Base-by-base conservation (phyloP, 345 rosid species). In the Arabidopsis suecica region DNA sequence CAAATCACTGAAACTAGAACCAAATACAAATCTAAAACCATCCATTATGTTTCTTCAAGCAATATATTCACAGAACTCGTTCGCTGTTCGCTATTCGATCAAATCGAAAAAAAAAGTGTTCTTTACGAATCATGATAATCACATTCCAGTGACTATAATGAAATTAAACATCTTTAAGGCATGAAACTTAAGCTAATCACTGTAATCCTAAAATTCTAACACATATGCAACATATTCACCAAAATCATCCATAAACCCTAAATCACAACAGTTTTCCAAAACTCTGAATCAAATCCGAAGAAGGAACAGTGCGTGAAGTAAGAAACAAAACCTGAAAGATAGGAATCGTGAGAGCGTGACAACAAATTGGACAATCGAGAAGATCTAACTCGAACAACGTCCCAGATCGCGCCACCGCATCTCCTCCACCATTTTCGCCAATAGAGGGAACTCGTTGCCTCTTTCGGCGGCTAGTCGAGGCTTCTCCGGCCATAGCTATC, bases 261-360 rank as follows among this genome's bases (percentile, higher is more conserved):
- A 16, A 18, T 7, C 23, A 16, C 11, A 48, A 3, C 10, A 49
- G 11, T 8, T 18, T 18, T 18, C 28, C 28, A 49, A 49, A 49
- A 49, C 25, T 7, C 28, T n/a, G 1, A 49, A 50, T 20, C 55
- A 50, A 50, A 10, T 1, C 12, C 6, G 13, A 50, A 22, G 7
- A 51, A 23, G 6, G 7, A 51, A 1, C 6, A 22, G 32, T 51
- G 56, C 8, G 30, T 22, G 56, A 51, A 9, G 4, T 41, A 12
- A 41, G 45, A 41, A 51, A 51, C 14, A 22, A 51, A 14, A 51
- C 56, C 56, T 56, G 61, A 14, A 56, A 56, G 61, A 56, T 56
- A 30, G 12, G 40, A 7, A 0, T 7, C 14, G 20, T 30, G 11
- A 55, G 36, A 32, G 22, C 38, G 10, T 56, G 5, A 32, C 11